Evolutionary conservation across 768 basidiomycete species (phyloP).

Genomic region (Boletellus emodensis): DNA sequence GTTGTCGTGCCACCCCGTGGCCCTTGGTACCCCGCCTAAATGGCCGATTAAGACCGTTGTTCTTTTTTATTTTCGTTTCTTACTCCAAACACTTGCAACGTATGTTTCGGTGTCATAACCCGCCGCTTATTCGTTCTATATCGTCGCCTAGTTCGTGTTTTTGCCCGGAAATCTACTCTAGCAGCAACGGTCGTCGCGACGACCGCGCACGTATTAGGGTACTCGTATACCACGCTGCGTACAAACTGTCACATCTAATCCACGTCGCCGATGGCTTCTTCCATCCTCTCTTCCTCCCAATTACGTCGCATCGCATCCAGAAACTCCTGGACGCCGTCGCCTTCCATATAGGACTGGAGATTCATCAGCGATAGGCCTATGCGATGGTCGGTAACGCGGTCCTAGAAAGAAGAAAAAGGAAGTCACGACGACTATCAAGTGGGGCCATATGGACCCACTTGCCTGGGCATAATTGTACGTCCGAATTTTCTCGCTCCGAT

Average conservation of each 20-base stretch:
- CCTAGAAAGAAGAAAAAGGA: slow-evolving; percentile 38
- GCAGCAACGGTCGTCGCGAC: neutral
- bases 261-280: slow-evolving; percentile 40
- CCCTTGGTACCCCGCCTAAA: too few relatives aligned
- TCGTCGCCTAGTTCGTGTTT: too few relatives aligned
- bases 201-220: neutral
- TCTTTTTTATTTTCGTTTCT: too few relatives aligned
- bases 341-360: slow-evolving; percentile 61
- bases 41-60: too few relatives aligned
- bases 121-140: too few relatives aligned
- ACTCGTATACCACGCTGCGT: neutral
- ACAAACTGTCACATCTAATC: slow-evolving; percentile 1
- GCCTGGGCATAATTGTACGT: slow-evolving; percentile 95
- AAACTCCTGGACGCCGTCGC: slow-evolving; percentile 56
- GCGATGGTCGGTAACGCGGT: slow-evolving; percentile 90
- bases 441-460: neutral
- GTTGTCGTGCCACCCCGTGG: neutral
- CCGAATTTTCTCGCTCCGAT: slow-evolving; percentile 90
- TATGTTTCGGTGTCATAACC: too few relatives aligned
- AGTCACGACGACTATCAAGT: neutral
- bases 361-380: slow-evolving; percentile 75
- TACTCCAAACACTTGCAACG: too few relatives aligned
- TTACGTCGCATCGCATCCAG: slow-evolving; percentile 53
- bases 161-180: too few relatives aligned
- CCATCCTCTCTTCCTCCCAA: slow-evolving; percentile 53